Conservation (phyloP, 441 rosid genomes). For the Sinapis alba region DNA sequence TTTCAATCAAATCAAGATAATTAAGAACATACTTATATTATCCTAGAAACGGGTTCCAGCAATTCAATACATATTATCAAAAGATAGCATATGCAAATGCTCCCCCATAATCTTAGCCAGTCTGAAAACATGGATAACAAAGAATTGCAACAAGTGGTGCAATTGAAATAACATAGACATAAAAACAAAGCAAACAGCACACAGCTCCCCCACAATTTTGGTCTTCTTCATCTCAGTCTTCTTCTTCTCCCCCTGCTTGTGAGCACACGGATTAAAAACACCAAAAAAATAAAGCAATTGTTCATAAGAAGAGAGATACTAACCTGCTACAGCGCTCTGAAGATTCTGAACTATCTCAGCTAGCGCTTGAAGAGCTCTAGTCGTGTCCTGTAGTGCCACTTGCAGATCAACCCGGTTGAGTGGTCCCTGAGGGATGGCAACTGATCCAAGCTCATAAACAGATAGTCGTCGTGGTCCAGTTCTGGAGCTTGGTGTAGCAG, state of each 20-base stretch:
- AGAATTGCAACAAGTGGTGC: background rate
- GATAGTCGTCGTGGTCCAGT: background rate
- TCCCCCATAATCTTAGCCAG: background rate
- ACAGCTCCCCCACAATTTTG: background rate
- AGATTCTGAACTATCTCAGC: background rate
- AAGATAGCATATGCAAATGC: background rate
- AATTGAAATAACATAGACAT: no score
- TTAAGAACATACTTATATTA: background rate
- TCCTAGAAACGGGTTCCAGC: background rate
- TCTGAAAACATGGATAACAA: background rate
- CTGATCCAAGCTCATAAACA: background rate
- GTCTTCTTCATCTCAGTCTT: background rate
- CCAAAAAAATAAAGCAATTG: background rate
- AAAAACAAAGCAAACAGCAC: background rate
- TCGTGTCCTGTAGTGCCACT: background rate
- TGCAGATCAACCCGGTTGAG: background rate
- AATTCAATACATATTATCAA: no score
- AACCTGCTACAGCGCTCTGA: background rate
- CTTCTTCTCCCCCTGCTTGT: background rate
- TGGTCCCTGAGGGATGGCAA: background rate
- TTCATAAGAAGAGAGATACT: background rate
- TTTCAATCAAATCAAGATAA: background rate
- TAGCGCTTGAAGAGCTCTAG: background rate
- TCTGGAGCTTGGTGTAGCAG: background rate
- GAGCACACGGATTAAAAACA: background rate